A percentile compares a stretch with the other conserved stretches of the same genome.
phyloP scores from a whole-genome alignment of 148 eudicot species.

The Polygonum aviculare region DNA sequence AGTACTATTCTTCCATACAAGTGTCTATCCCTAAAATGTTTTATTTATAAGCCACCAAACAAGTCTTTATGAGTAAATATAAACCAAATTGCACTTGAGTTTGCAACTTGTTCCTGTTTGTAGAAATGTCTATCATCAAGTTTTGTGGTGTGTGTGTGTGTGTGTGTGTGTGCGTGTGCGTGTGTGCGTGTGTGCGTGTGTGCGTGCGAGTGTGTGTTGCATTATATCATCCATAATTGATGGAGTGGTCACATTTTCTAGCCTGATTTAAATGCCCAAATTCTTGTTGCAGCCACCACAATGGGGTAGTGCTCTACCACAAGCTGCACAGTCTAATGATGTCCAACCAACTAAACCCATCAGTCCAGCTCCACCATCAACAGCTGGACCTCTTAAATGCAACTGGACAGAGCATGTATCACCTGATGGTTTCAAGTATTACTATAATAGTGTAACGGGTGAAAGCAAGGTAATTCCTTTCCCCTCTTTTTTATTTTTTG shows the following conservation, averaged over 20 bases:
- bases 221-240: neutral
- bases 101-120: neutral
- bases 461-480: constrained; percentile 74
- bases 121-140: neutral
- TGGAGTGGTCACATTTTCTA: neutral
- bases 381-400: constrained; percentile 44
- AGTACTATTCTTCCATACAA: too few species aligned
- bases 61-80: neutral
- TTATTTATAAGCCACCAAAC: too few species aligned
- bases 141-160: neutral
- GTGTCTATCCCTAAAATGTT: too few species aligned
- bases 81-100: neutral
- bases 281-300: constrained; percentile 20
- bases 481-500: neutral
- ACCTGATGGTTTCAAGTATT: constrained; percentile 91
- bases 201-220: neutral
- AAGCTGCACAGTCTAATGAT: constrained; percentile 32
- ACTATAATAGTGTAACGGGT: constrained; percentile 68
- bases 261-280: neutral
- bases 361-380: constrained; percentile 23
- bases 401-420: constrained; percentile 94
- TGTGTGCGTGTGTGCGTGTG: neutral
- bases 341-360: constrained; percentile 31
- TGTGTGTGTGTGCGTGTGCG: too few species aligned
- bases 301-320: constrained; percentile 46